Evolutionary conservation across 345 rosid genomes (phyloP).

Genomic region (Xanthoceras sorbifolium): DNA sequence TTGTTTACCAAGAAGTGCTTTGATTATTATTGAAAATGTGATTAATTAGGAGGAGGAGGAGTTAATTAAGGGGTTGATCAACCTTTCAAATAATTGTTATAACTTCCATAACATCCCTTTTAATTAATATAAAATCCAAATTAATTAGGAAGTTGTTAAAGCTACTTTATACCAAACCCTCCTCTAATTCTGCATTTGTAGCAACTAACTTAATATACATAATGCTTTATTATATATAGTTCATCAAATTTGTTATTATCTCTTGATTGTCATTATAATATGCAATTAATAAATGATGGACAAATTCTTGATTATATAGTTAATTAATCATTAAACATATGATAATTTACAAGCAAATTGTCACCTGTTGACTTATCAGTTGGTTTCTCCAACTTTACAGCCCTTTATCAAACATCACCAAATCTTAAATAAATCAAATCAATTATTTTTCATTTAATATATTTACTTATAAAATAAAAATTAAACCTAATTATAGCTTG

Average conservation of each 20-base stretch:
- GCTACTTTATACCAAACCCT: constrained; percentile 10
- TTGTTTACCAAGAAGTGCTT: constrained; percentile 9
- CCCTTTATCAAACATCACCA: too few relatives aligned
- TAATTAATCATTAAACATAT: neutral
- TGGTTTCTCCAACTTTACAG: neutral
- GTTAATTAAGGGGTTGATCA: constrained; percentile 22
- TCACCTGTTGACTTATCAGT: neutral
- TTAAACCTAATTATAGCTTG: too few relatives aligned
- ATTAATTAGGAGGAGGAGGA: neutral
- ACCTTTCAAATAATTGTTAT: constrained; percentile 9
- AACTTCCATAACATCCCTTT: constrained; percentile 12
- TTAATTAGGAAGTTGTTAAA: constrained; percentile 19
- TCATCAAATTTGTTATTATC: neutral
- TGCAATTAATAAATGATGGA: neutral
- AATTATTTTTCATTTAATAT: too few relatives aligned
- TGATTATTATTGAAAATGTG: neutral
- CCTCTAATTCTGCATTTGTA: constrained; percentile 1
- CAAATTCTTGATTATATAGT: neutral
- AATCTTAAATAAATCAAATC: too few relatives aligned
- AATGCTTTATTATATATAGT: neutral
- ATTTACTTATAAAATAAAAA: too few relatives aligned
- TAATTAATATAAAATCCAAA: neutral
- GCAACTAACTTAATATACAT: neutral
- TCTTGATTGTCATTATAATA: neutral
- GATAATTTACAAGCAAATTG: too few relatives aligned